These are phyloP conservation scores for Casuarina glauca DNA, from an alignment of 306 rosid genomes.

Conservation along the genomic window DNA sequence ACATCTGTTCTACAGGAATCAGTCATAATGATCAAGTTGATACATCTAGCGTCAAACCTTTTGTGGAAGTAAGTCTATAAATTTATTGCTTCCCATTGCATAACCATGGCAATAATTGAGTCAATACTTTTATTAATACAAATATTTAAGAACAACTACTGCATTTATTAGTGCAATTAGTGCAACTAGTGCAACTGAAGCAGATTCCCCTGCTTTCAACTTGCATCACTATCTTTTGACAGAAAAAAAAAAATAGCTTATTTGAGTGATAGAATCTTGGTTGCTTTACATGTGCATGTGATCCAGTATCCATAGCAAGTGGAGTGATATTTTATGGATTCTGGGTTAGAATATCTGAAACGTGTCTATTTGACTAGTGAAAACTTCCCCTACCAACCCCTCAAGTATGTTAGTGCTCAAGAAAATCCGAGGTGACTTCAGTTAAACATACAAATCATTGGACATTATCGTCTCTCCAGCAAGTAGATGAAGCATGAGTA, in stretches of 20 bases:
- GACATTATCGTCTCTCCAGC: neutral
- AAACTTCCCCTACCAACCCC: neutral
- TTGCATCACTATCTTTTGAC: neutral
- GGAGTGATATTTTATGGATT: neutral
- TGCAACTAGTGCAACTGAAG: neutral
- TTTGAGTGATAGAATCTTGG: neutral
- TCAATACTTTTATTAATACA: slow-evolving; percentile 1
- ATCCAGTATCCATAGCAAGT: neutral
- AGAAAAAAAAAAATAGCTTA: too few relatives aligned
- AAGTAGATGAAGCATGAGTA: neutral
- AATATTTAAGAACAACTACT: neutral
- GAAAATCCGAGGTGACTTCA: neutral
- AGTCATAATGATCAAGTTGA: slow-evolving; percentile 80
- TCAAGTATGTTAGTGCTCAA: neutral
- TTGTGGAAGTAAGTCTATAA: slow-evolving; percentile 59
- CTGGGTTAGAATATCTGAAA: neutral
- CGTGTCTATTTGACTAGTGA: neutral
- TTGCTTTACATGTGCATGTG: neutral
- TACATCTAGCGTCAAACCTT: slow-evolving; percentile 53
- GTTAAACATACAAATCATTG: neutral
- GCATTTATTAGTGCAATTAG: neutral
- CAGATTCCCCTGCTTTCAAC: neutral
- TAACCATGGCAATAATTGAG: neutral
- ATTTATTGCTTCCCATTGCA: neutral
- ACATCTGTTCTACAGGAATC: slow-evolving; percentile 54